A percentile compares a stretch with the other conserved stretches of the same genome.
These are phyloP conservation scores for Pleurotus djamor DNA, from an alignment of 768 basidiomycete genomes.

Conservation along the genomic window DNA sequence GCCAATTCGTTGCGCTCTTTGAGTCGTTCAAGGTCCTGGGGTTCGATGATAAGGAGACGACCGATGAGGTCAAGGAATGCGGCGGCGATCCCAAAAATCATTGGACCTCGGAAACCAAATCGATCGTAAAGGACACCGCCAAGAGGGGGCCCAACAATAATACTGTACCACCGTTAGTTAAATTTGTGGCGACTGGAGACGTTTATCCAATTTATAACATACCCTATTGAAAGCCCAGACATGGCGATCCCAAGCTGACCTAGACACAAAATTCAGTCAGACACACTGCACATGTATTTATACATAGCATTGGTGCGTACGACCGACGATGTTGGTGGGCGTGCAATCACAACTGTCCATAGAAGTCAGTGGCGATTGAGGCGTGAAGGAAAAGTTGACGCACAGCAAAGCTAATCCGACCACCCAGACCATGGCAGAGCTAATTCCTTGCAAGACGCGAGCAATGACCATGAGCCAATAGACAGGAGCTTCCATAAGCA, in stretches of 20 bases:
- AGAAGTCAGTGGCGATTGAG: too few relatives aligned
- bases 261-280: constrained; percentile 13
- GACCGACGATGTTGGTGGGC: constrained; percentile 44
- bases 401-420: constrained; percentile 61
- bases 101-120: constrained; percentile 61
- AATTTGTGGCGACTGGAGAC: too few relatives aligned
- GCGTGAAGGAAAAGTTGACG: too few relatives aligned
- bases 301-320: too few relatives aligned
- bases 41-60: constrained; percentile 55
- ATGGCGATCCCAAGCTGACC: constrained; percentile 64
- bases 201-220: neutral
- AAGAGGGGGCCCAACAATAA: constrained; percentile 53
- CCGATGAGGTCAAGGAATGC: constrained; percentile 49
- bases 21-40: constrained; percentile 38
- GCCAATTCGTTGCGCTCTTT: neutral
- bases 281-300: neutral
- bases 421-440: constrained; percentile 62
- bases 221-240: constrained; percentile 57
- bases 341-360: constrained; percentile 57
- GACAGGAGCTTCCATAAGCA: constrained; percentile 61
- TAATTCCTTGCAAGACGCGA: constrained; percentile 56
- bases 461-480: constrained; percentile 58
- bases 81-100: constrained; percentile 48
- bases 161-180: too few relatives aligned
- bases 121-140: constrained; percentile 52